phyloP scores from a whole-genome alignment of 306 rosid genomes.

The Vicia sativa region DNA sequence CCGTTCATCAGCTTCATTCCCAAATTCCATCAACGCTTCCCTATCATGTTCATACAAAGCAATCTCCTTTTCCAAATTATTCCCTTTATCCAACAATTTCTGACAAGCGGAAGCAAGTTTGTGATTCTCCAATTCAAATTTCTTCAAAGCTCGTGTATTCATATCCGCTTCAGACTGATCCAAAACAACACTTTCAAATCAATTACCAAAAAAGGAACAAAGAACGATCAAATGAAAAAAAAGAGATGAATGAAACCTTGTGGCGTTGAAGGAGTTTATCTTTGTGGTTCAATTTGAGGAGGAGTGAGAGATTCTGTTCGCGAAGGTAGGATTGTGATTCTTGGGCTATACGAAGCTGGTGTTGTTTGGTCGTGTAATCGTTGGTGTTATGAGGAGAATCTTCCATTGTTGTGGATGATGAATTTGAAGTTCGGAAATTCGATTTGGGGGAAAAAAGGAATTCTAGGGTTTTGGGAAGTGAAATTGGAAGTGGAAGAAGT shows the following conservation, averaged over 20 bases:
- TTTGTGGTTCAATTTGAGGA: constrained; percentile 65
- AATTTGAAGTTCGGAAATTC: constrained; percentile 8
- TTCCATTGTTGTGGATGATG: constrained; percentile 46
- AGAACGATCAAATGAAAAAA: too few relatives aligned
- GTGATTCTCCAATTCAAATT: constrained; percentile 85
- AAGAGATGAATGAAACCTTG: constrained; percentile 46
- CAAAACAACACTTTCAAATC: not conserved
- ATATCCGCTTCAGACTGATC: constrained; percentile 67
- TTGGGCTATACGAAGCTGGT: constrained; percentile 71
- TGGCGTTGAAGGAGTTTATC: constrained; percentile 56
- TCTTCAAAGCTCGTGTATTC: constrained; percentile 85
- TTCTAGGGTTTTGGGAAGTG: constrained; percentile 23
- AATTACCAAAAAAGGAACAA: too few relatives aligned
- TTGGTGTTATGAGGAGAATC: constrained; percentile 57
- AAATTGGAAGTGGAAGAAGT: constrained; percentile 10
- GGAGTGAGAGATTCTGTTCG: constrained; percentile 43
- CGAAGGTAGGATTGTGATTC: constrained; percentile 62
- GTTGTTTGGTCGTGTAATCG: constrained; percentile 55
- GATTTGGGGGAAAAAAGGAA: not conserved
- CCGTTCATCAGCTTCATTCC: constrained; percentile 89
- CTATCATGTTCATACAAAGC: constrained; percentile 79
- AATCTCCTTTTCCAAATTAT: constrained; percentile 72
- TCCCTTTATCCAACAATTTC: constrained; percentile 54
- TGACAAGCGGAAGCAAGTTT: constrained; percentile 67
- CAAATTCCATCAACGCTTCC: constrained; percentile 93